Evolutionary conservation across 331 rosid genomes (phyloP).

Genomic region (Pyrus hybrid): DNA sequence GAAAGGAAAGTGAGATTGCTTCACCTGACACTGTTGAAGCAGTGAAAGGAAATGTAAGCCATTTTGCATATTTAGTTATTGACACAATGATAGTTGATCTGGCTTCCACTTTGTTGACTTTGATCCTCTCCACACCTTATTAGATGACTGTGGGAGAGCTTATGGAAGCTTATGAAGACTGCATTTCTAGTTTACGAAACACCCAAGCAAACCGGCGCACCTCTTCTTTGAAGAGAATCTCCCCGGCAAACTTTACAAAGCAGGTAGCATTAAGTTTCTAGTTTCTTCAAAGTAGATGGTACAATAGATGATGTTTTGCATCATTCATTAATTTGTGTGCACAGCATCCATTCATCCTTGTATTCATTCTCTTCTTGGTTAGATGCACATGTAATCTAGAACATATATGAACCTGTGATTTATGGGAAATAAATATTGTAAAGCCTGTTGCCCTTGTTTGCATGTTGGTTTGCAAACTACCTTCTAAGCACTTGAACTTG

Average conservation of each 20-base stretch:
- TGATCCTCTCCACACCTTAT: conserved; percentile 14
- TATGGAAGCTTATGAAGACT: conserved; percentile 63
- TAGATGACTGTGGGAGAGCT: conserved; percentile 88
- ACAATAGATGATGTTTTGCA: neutral
- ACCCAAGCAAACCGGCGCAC: conserved; percentile 50
- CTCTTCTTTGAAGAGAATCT: conserved; percentile 65
- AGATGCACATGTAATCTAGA: neutral
- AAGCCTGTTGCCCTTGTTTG: neutral
- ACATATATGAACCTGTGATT: neutral
- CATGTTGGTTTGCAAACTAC: neutral
- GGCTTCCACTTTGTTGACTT: conserved; percentile 17
- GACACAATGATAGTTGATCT: conserved; percentile 6
- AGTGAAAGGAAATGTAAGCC: conserved; percentile 47
- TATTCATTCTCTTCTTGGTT: neutral
- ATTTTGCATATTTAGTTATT: neutral
- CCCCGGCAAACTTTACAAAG: conserved; percentile 84
- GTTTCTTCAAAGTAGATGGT: neutral
- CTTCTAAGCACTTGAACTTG: neutral
- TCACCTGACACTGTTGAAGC: conserved; percentile 45
- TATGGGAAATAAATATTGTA: neutral
- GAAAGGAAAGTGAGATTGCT: conserved; percentile 27
- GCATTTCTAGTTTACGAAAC: conserved; percentile 66
- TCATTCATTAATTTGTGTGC: neutral
- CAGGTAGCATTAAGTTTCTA: conserved; percentile 34
- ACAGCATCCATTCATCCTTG: neutral